Percentiles rank a stretch among this genome's conserved stretches.
Conservation (phyloP, 805 yeast genomes). For the Priceomyces haplophilus region DNA sequence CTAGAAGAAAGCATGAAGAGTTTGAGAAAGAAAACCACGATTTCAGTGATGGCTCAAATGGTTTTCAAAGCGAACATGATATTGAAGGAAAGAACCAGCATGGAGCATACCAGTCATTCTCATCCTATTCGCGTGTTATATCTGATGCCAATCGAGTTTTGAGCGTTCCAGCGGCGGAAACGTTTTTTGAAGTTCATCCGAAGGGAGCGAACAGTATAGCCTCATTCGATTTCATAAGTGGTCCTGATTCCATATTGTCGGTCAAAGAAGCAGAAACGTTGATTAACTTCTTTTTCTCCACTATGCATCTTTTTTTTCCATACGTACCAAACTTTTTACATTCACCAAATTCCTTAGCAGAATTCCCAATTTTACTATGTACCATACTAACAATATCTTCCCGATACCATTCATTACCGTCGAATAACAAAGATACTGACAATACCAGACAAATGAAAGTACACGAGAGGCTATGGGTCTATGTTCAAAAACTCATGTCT, state of each 20-base stretch:
- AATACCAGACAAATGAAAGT: conserved; percentile 54
- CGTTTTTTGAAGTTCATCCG: conserved; percentile 43
- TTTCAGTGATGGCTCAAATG: background rate
- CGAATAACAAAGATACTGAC: conserved; percentile 26
- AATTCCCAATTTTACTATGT: conserved; percentile 77
- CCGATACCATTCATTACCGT: conserved; percentile 63
- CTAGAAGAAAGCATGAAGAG: conserved; percentile 45
- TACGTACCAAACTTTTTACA: conserved; percentile 75
- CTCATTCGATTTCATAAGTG: conserved; percentile 65
- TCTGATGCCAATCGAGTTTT: background rate
- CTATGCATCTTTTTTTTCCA: conserved; percentile 90
- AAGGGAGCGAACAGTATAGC: conserved; percentile 46
- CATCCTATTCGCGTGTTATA: background rate
- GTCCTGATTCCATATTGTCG: conserved; percentile 51
- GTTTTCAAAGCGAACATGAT: background rate
- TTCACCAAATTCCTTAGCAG: conserved; percentile 60
- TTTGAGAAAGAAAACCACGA: conserved; percentile 30
- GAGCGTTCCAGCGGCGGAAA: conserved; percentile 43
- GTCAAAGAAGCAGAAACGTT: conserved; percentile 59
- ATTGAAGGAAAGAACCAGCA: background rate
- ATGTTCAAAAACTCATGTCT: conserved; percentile 76
- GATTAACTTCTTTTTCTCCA: conserved; percentile 61
- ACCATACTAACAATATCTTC: conserved; percentile 79
- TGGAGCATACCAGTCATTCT: background rate
- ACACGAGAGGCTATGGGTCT: conserved; percentile 80